Base-by-base conservation (phyloP, 345 rosid species). In the Mangifera indica region DNA sequence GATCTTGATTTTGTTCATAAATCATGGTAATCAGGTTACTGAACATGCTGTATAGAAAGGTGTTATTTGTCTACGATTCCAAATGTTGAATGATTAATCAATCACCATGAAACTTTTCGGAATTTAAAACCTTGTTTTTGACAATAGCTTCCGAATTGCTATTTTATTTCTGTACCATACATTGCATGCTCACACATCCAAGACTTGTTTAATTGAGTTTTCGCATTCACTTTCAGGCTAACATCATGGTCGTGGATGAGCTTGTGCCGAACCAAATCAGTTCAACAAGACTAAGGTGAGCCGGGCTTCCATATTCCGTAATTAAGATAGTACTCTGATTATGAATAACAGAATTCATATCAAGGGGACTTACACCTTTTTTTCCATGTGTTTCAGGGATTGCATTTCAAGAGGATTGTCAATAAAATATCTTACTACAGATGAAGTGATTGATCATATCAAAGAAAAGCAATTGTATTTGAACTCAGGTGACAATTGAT, bases 241-340 rank as follows among this genome's bases (percentile, higher is more conserved):
- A 95, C 76, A 83, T 95, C 63, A 86, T 57, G 76, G 73, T 85
- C 15, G 90, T 89, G 45, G 79, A 89, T 60, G 92, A 95, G 59
- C 63, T 80, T 17, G 89, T 90, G 12, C 91, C 93, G 40, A 95
- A 95, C 81, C 85, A 81, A 80, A 88, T 95, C 48, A 95, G 99
- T 81, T 95, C 98, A 54, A 84, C 93, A 32, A 82, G 88, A 83
- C 70, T 92, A 66, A 92, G 97, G 98, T 90, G 61, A 29, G 53
- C 54, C 10, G 42, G 7, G 71, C 11, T 11, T 8, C 49, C 29
- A 20, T 45, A 57, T n/a, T 29, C 0, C 13, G 40, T 45, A 40
- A 49, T 54, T 20, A 1, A 40, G 21, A 54, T 13, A 17, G 53
- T 40, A 15, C 13, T 24, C 9, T 40, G 44, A 54, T 46, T 21